A percentile compares a stretch with the other conserved stretches of the same genome.
Conservation (phyloP, 345 rosid genomes). For the Hypericum perforatum region DNA sequence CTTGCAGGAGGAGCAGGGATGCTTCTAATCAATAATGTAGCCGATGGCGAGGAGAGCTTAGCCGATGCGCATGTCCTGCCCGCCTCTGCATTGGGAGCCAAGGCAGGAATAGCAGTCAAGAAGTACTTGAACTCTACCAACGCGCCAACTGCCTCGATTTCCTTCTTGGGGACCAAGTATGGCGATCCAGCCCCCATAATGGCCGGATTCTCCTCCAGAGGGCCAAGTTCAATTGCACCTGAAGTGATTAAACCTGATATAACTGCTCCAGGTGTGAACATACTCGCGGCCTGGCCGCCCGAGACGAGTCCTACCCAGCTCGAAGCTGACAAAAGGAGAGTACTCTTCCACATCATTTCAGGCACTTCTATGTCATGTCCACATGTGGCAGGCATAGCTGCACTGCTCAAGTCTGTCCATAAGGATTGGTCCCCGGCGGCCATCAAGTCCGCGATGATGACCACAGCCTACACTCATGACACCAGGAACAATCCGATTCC, state of each 20-base stretch:
- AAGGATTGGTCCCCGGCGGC: conserved; percentile 75
- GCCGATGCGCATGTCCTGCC: conserved; percentile 68
- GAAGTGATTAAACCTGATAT: conserved; percentile 69
- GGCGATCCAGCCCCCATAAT: conserved; percentile 52
- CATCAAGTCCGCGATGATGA: conserved; percentile 80
- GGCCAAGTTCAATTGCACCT: conserved; percentile 45
- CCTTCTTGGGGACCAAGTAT: conserved; percentile 44
- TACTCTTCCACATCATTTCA: conserved; percentile 52
- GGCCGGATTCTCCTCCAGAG: conserved; percentile 76
- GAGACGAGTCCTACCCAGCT: conserved; percentile 35
- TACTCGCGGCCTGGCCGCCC: conserved; percentile 79
- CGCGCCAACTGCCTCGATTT: conserved; percentile 41
- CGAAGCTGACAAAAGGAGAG: conserved; percentile 43
- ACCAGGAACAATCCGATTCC: conserved; percentile 28
- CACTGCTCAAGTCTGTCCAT: conserved; percentile 54
- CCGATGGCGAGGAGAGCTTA: conserved; percentile 49
- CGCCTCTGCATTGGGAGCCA: conserved; percentile 37
- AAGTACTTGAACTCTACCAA: conserved; percentile 31
- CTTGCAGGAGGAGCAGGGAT: conserved; percentile 56
- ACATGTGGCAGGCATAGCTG: conserved; percentile 69
- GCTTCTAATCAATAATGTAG: conserved; percentile 40
- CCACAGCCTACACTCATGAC: conserved; percentile 55
- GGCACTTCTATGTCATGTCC: conserved; percentile 95
- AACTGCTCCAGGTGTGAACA: conserved; percentile 70
- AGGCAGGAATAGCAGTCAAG: conserved; percentile 33